These are phyloP conservation scores for Phalaenopsis hybrid DNA, from an alignment of 116 monocot genomes.

Conservation along the genomic window DNA sequence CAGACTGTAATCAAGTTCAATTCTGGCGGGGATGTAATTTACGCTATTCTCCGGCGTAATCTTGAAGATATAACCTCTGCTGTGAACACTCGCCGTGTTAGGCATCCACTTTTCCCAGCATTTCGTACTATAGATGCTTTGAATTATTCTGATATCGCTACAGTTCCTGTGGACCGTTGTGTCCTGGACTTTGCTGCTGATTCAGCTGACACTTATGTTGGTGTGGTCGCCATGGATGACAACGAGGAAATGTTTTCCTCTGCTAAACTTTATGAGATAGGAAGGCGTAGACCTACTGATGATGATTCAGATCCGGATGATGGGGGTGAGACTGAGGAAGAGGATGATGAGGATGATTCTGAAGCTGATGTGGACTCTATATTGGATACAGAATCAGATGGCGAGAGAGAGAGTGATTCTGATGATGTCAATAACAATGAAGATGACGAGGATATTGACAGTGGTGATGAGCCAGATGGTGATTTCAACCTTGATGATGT, in stretches of 20 bases:
- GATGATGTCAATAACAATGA: slow-evolving; percentile 40
- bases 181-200: slow-evolving; percentile 84
- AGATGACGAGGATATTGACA: slow-evolving; percentile 49
- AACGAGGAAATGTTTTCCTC: slow-evolving; percentile 84
- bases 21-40: slow-evolving; percentile 77
- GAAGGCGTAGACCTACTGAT: slow-evolving; percentile 69
- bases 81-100: slow-evolving; percentile 54
- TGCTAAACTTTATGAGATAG: slow-evolving; percentile 77
- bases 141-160: slow-evolving; percentile 91
- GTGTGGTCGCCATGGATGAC: slow-evolving; percentile 93
- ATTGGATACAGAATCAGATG: slow-evolving; percentile 43
- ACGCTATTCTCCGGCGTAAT: slow-evolving; percentile 84
- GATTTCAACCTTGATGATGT: slow-evolving; percentile 44
- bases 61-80: slow-evolving; percentile 87
- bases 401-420: slow-evolving; percentile 34
- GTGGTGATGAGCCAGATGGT: slow-evolving; percentile 33
- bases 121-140: slow-evolving; percentile 92
- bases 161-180: slow-evolving; percentile 83
- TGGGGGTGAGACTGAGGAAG: slow-evolving; percentile 64
- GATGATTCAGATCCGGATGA: slow-evolving; percentile 98
- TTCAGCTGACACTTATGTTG: slow-evolving; percentile 67
- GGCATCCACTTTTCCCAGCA: slow-evolving; percentile 84
- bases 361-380: slow-evolving; percentile 49
- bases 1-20: slow-evolving; percentile 89
- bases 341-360: slow-evolving; percentile 65